A percentile compares a stretch with the other conserved stretches of the same genome.
Conservation (phyloP, 352 stramenopile genomes). For the Globisporangium ultimum region DNA sequence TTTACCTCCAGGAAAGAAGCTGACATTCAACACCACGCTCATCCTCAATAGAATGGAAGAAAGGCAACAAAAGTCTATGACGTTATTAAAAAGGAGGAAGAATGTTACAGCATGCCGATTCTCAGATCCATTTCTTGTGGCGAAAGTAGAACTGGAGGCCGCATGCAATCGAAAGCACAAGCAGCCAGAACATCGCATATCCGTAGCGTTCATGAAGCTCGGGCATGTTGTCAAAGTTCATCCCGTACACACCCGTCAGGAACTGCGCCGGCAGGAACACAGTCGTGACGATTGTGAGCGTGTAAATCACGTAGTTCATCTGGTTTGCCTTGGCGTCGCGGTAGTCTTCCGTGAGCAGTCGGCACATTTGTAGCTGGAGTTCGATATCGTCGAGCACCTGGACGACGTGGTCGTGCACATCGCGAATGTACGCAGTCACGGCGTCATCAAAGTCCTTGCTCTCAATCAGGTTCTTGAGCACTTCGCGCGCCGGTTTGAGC, state of each 20-base stretch:
- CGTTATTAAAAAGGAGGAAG: constrained; percentile 2
- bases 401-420: constrained; percentile 82
- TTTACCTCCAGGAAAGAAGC: background rate
- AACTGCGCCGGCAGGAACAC: constrained; percentile 88
- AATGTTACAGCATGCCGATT: background rate
- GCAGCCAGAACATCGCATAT: constrained; percentile 82
- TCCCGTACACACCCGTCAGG: constrained; percentile 86
- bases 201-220: constrained; percentile 80
- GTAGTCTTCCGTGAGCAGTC: constrained; percentile 76
- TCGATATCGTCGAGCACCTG: constrained; percentile 82
- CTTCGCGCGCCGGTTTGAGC: constrained; percentile 77
- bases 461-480: constrained; percentile 83
- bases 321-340: constrained; percentile 80
- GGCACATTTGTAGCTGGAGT: constrained; percentile 77
- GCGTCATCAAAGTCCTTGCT: constrained; percentile 78
- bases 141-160: constrained; percentile 78
- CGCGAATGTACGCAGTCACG: constrained; percentile 80
- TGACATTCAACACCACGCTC: background rate
- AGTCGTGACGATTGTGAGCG: constrained; percentile 87
- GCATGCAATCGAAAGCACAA: constrained; percentile 63
- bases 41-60: background rate
- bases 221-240: constrained; percentile 91
- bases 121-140: constrained; percentile 83
- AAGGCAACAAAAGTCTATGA: constrained; percentile 9
- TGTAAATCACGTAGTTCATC: constrained; percentile 91